phyloP scores from a whole-genome alignment of 2,329 filamentous ascomycete genomes.

The Neonectria ditissima region DNA sequence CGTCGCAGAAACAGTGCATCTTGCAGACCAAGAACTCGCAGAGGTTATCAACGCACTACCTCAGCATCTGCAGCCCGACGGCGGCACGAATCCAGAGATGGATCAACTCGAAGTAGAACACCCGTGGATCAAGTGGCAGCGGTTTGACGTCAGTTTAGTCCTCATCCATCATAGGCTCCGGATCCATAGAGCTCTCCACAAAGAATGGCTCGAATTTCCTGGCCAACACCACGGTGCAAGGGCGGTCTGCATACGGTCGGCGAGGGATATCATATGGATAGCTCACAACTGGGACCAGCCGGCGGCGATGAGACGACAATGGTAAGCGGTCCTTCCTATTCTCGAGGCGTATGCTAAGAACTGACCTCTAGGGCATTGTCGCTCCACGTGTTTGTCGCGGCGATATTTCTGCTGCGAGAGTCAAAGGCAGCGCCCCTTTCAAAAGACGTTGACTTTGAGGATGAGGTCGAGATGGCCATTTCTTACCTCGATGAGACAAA shows the following conservation, averaged over 20 bases:
- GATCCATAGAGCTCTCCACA: constrained; percentile 24
- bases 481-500: constrained; percentile 18
- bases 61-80: constrained; percentile 19
- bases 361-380: constrained; percentile 13
- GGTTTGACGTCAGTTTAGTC: constrained; percentile 28
- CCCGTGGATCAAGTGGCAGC: constrained; percentile 32
- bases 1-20: constrained; percentile 6
- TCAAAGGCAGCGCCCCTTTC: background rate
- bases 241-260: constrained; percentile 23
- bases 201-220: constrained; percentile 22
- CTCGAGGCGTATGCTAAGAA: background rate
- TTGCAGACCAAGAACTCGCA: constrained; percentile 20
- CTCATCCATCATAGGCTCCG: constrained; percentile 26
- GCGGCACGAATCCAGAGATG: constrained; percentile 9
- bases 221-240: constrained; percentile 21
- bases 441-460: background rate
- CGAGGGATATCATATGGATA: constrained; percentile 29
- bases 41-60: constrained; percentile 21
- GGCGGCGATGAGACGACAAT: constrained; percentile 25
- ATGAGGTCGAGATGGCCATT: constrained; percentile 15
- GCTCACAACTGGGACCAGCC: constrained; percentile 30
- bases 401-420: constrained; percentile 21
- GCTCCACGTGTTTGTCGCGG: constrained; percentile 18
- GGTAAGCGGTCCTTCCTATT: background rate
- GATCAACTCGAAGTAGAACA: constrained; percentile 15